phyloP scores from a whole-genome alignment of 768 basidiomycete species.

The Leccinum disarticulatum region DNA sequence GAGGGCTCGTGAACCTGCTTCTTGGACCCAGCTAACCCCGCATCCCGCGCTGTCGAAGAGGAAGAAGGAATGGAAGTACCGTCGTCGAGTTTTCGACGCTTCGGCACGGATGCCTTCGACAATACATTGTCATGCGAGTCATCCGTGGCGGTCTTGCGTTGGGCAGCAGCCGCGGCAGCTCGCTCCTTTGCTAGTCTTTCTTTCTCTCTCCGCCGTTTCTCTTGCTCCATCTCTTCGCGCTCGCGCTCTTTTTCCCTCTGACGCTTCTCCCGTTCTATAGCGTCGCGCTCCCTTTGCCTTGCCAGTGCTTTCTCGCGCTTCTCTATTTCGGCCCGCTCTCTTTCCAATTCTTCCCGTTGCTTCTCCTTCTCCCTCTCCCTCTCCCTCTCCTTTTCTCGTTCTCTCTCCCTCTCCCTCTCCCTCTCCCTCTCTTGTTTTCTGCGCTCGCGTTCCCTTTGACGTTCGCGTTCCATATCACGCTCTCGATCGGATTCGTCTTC shows the following conservation, averaged over 20 bases:
- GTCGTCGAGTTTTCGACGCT: constrained; percentile 46
- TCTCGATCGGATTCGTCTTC: constrained; percentile 33
- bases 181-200: constrained; percentile 26
- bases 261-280: constrained; percentile 26
- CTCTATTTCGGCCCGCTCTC: constrained; percentile 18
- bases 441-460: constrained; percentile 27
- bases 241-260: constrained; percentile 23
- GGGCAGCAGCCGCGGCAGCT: constrained; percentile 21
- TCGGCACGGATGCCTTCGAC: constrained; percentile 24
- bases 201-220: constrained; percentile 25
- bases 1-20: constrained; percentile 36
- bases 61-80: constrained; percentile 17
- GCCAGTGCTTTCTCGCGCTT: constrained; percentile 19
- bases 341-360: constrained; percentile 24
- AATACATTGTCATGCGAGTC: constrained; percentile 28
- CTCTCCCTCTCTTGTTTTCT: constrained; percentile 20
- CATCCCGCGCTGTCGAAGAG: constrained; percentile 24
- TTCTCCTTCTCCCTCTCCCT: constrained; percentile 20
- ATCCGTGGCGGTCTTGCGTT: constrained; percentile 41
- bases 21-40: constrained; percentile 30
- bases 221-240: constrained; percentile 23
- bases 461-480: constrained; percentile 24
- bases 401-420: constrained; percentile 13
- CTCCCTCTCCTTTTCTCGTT: constrained; percentile 24
- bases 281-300: constrained; percentile 23